Percentiles rank a stretch among this genome's conserved stretches.
Evolutionary conservation across 2,329 filamentous ascomycete genomes (phyloP).

Genomic region (Stagonosporopsis vannaccii): DNA sequence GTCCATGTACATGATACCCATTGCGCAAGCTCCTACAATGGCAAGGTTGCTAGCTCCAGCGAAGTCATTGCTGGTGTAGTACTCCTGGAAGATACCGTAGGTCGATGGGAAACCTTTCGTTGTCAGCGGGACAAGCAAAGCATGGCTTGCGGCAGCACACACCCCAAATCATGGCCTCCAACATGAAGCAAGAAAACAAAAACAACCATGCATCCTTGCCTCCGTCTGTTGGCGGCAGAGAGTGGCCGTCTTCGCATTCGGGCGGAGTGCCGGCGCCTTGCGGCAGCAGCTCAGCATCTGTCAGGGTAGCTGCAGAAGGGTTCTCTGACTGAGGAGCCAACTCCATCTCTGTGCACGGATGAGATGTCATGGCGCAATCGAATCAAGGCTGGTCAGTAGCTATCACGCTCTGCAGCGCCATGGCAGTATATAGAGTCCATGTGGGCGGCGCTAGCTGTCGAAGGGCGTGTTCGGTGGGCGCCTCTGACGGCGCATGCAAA

Average conservation of each 20-base stretch:
- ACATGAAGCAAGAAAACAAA: slow-evolving; percentile 54
- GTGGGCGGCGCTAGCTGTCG: slow-evolving; percentile 5
- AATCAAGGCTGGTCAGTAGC: not conserved
- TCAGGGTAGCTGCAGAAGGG: slow-evolving; percentile 10
- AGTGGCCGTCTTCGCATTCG: slow-evolving; percentile 34
- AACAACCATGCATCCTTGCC: slow-evolving; percentile 43
- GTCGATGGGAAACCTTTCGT: slow-evolving; percentile 37
- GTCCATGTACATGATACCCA: slow-evolving; percentile 58
- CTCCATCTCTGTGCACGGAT: slow-evolving; percentile 22
- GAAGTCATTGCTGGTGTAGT: slow-evolving; percentile 42
- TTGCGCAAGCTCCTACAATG: slow-evolving; percentile 44
- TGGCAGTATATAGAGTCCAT: not conserved
- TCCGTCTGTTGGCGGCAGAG: slow-evolving; percentile 38
- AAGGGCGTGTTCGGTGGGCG: slow-evolving; percentile 8
- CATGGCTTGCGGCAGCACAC: not conserved
- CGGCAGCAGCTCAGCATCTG: slow-evolving; percentile 27
- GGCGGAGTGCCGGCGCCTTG: slow-evolving; percentile 9
- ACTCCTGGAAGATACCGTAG: slow-evolving; percentile 46
- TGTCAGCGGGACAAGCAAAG: not conserved
- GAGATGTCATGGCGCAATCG: slow-evolving; percentile 25
- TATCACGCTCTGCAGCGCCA: not conserved
- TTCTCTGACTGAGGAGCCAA: slow-evolving; percentile 23
- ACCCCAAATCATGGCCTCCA: slow-evolving; percentile 60
- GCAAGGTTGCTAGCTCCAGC: slow-evolving; percentile 42
- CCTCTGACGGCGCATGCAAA: slow-evolving; percentile 3